Base-by-base conservation (phyloP, 331 rosid genomes). In the Telfairia occidentalis region DNA sequence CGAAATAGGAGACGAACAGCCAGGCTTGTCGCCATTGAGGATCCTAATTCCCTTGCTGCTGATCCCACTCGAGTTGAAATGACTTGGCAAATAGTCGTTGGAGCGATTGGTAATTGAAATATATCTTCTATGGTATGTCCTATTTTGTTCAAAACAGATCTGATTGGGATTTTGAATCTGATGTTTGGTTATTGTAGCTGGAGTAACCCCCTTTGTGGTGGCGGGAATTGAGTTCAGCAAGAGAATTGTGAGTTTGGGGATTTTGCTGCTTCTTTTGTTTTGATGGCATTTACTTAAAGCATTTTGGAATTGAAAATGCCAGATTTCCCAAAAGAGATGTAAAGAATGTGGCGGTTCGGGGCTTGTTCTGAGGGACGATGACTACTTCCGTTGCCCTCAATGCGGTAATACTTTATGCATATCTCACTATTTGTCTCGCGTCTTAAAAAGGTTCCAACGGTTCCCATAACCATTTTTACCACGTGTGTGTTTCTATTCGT, bases 191-290 rank as follows among this genome's bases (percentile, higher is more conserved):
- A n/a, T 49, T 80, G 89, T 78, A 91, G 96, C 97, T 85, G 98
- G 98, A 50, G 81, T 83, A 57, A 76, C 87, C 46, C 98, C 97
- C 61, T 94, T 91, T 81, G 92, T 88, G 86, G 98, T 94, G 74
- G 97, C 97, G 6, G 98, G 97, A 73, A 77, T 91, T 65, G 98
- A 94, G 50, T 94, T 94, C 82, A 87, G 89, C 87, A 94, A 91
- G 82, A 88, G 96, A 82, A 94, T 89, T 79, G 98, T 94, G 85
- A 85, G 97, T 80, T 7, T 16, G 5, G 19, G 37, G 42, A 30
- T 29, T 60, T 30, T 4, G 40, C 21, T 23, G 11, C 24, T 65
- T 38, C 9, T 37, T 23, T 23, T 79, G 53, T 78, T 76, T 29
- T 11, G 52, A 10, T 66, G 5, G 9, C 2, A 11, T 66, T 40